Evolutionary conservation across 2,329 filamentous ascomycete species (phyloP).

Genomic region (Chalara sp.): DNA sequence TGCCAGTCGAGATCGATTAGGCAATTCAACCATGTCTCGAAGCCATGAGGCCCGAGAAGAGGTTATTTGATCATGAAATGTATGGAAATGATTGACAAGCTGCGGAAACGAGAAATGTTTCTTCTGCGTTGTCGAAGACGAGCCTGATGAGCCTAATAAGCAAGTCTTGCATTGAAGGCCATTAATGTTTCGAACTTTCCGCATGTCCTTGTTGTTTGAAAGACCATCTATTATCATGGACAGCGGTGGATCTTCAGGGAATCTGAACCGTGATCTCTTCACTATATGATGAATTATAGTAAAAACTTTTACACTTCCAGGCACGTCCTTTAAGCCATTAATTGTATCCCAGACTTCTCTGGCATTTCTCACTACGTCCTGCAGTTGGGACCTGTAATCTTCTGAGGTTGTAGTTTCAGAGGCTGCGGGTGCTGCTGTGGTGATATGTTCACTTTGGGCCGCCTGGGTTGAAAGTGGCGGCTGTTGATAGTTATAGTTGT

Average conservation of each 20-base stretch:
- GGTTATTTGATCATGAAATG: conserved; percentile 23
- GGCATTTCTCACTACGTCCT: conserved; percentile 47
- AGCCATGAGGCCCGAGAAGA: conserved; percentile 43
- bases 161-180: conserved; percentile 51
- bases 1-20: conserved; percentile 41
- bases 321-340: conserved; percentile 51
- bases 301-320: conserved; percentile 54
- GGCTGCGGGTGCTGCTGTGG: conserved; percentile 14
- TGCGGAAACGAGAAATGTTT: conserved; percentile 49
- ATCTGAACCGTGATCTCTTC: conserved; percentile 49
- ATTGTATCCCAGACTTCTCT: conserved; percentile 58
- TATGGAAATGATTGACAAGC: conserved; percentile 52
- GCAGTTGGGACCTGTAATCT: conserved; percentile 40
- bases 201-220: conserved; percentile 50
- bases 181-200: conserved; percentile 46
- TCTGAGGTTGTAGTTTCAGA: conserved; percentile 21
- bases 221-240: conserved; percentile 52
- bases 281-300: conserved; percentile 58
- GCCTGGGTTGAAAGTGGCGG: conserved; percentile 1
- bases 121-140: conserved; percentile 23
- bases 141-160: conserved; percentile 26
- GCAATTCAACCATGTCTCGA: conserved; percentile 53
- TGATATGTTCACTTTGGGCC: conserved; percentile 7
- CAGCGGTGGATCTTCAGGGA: conserved; percentile 49
- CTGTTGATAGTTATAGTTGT: conserved; percentile 16